Evolutionary conservation across 169 alveolate species (phyloP), one percentile per base, ranked within the genome.

Genomic region (Plasmodium coatneyi): DNA sequence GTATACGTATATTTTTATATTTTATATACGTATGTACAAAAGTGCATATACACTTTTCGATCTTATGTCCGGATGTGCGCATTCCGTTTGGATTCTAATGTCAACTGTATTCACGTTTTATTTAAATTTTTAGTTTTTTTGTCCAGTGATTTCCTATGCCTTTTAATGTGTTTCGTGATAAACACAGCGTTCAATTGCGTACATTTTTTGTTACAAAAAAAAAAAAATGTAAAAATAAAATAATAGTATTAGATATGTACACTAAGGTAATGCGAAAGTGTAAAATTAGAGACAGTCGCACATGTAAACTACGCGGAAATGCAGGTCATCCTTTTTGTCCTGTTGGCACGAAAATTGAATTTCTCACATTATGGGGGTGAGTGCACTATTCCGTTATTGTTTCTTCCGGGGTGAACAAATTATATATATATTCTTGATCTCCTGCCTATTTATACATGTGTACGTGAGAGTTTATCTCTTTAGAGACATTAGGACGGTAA

Each of bases 401-500:
- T 49, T 49, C 60, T 49, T 49, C 22, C 7, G 60, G 60, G 60
- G 22, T 12, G 60, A 49, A 12, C 56, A 46, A 46, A 43, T 79
- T 93, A 72, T 34, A 82, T 80, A 90, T 80, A 10, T 56, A 83
- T 76, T 92, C 70, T 54, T 92, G 74, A 28, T 84, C 84, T 54
- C 86, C 95, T 25, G 30, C 66, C 39, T 84, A 66, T 87, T 46
- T 80, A 66, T 91, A 34, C 81, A 54, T 79, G 82, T 41, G 10
- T 10, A 36, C 10, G 22, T 66, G 39, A 10, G 30, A 30, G n/a
- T 71, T 86, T 94, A 97, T 82, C 96, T 96, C 41, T 96, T 83
- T 78, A 93, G 72, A 52, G 96, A 80, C 92, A 95, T 95, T 34
- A 97, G 81, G 84, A 97, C 98, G 28, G 98, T 93, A 76, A 95